These are phyloP conservation scores for Metschnikowia matae DNA, from an alignment of 805 yeast species.

Conservation along the genomic window DNA sequence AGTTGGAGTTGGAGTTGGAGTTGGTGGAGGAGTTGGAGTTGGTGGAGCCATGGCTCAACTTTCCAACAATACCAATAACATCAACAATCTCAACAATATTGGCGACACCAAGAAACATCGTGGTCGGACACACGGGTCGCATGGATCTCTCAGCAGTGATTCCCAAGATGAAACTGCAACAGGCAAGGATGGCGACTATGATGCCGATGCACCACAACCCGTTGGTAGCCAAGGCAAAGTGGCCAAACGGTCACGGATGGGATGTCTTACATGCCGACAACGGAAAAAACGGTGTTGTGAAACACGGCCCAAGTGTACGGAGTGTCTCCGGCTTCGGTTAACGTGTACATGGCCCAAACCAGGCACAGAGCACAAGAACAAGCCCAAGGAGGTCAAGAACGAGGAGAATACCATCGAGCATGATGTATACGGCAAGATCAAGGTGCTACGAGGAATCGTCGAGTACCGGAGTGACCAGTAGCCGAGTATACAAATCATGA, in stretches of 20 bases:
- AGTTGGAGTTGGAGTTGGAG: too few species aligned
- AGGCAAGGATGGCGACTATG: constrained; percentile 1
- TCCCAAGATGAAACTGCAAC: constrained; percentile 4
- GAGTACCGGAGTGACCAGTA: constrained; percentile 33
- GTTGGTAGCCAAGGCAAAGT: constrained; percentile 8
- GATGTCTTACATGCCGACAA: constrained; percentile 74
- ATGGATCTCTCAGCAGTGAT: constrained; percentile 6
- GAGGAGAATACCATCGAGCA: constrained; percentile 53
- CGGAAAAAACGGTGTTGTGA: constrained; percentile 80
- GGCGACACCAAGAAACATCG: not conserved
- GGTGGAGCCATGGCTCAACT: too few species aligned
- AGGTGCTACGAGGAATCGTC: constrained; percentile 60
- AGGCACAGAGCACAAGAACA: constrained; percentile 59
- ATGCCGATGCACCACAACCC: not conserved
- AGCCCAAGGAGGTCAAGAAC: constrained; percentile 46
- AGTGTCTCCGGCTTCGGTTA: constrained; percentile 61
- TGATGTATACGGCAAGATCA: constrained; percentile 53
- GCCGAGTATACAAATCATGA: too few species aligned
- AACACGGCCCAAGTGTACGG: constrained; percentile 58
- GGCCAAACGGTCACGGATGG: constrained; percentile 58
- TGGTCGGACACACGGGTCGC: not conserved
- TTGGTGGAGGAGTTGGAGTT: too few species aligned
- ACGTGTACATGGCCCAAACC: constrained; percentile 73
- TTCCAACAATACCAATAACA: too few species aligned
- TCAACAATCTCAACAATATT: not conserved